Percentiles rank a stretch among this genome's conserved stretches.
These are phyloP conservation scores for Trichoderma lentiforme DNA, from an alignment of 2,329 filamentous ascomycete species.

Conservation along the genomic window DNA sequence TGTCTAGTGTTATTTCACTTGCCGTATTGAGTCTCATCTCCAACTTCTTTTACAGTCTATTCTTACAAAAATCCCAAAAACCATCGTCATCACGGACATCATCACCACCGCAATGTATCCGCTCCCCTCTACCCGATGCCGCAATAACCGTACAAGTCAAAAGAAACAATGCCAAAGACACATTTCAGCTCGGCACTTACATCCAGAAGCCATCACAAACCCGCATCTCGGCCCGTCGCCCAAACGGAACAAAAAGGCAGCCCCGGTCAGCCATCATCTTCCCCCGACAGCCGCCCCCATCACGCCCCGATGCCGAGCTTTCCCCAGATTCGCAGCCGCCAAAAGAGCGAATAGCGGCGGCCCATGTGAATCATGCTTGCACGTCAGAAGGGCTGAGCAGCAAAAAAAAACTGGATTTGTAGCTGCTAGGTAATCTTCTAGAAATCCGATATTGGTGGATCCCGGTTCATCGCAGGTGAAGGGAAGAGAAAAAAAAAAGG, in stretches of 20 bases:
- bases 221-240: neutral
- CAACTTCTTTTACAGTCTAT: neutral
- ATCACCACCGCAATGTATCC: neutral
- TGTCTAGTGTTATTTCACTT: neutral
- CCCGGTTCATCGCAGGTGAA: neutral
- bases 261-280: neutral
- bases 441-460: neutral
- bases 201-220: neutral
- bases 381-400: neutral
- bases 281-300: constrained; percentile 5
- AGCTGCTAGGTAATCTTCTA: neutral
- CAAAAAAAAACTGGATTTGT: neutral
- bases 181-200: neutral
- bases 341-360: neutral
- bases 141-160: neutral
- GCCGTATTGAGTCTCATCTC: neutral
- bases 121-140: neutral
- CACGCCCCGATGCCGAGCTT: constrained; percentile 10
- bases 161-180: neutral
- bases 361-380: neutral
- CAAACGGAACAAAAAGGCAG: neutral
- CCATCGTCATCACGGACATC: neutral
- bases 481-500: neutral
- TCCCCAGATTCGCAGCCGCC: constrained; percentile 1
- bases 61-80: neutral